Conservation (phyloP, 106 monocot species). For the Posidonia australis region DNA sequence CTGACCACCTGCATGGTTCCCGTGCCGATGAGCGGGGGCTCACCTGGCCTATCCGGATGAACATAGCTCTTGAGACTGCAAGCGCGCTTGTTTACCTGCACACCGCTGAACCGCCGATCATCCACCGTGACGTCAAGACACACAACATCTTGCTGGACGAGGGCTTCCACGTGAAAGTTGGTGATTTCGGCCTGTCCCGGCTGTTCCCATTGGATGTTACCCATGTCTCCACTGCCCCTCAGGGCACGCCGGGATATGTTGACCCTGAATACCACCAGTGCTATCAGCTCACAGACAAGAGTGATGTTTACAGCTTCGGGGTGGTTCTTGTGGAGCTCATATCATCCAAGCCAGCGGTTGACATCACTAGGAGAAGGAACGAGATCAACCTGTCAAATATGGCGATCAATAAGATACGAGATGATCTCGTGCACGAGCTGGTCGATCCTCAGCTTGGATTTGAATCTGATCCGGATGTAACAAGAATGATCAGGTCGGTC, state of each 20-base stretch:
- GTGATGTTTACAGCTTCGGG: slow-evolving; percentile 21
- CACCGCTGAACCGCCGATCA: slow-evolving; percentile 11
- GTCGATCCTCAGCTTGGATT: slow-evolving; percentile 9
- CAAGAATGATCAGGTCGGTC: background rate
- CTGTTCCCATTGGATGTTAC: slow-evolving; percentile 10
- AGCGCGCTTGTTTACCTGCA: slow-evolving; percentile 9
- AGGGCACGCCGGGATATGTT: slow-evolving; percentile 18
- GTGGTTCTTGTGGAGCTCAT: slow-evolving; percentile 21
- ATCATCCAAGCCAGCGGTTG: slow-evolving; percentile 16
- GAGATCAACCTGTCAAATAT: slow-evolving; percentile 21
- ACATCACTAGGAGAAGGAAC: background rate
- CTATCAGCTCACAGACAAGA: slow-evolving; percentile 22
- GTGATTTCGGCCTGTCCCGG: slow-evolving; percentile 19
- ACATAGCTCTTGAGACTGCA: slow-evolving; percentile 12
- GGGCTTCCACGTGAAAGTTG: slow-evolving; percentile 14
- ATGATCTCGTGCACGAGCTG: slow-evolving; percentile 4
- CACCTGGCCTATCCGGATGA: slow-evolving; percentile 10
- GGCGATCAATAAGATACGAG: slow-evolving; percentile 7
- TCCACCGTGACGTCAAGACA: slow-evolving; percentile 24
- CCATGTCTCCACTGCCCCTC: slow-evolving; percentile 21
- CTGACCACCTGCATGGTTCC: slow-evolving; percentile 16
- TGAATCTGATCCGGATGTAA: slow-evolving; percentile 4
- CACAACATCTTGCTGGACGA: slow-evolving; percentile 18
- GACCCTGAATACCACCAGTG: slow-evolving; percentile 21
- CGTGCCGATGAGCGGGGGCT: slow-evolving; percentile 3